phyloP scores from a whole-genome alignment of 2,329 filamentous ascomycete genomes.

The Pseudogymnoascus sp. region DNA sequence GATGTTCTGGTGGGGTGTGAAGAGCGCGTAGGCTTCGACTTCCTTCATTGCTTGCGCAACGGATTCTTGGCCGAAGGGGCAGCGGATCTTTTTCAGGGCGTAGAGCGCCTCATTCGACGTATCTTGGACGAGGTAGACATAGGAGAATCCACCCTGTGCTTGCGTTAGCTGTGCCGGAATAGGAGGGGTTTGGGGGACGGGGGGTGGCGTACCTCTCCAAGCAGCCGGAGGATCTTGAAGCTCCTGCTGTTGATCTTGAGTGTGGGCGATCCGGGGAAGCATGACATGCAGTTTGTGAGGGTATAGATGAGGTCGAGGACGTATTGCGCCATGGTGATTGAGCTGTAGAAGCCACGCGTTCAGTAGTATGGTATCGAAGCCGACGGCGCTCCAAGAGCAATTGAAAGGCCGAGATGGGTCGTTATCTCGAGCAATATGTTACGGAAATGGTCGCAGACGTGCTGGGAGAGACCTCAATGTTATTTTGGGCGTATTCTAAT shows the following conservation, averaged over 20 bases:
- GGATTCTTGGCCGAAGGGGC: constrained; percentile 93
- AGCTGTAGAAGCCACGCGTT: constrained; percentile 10
- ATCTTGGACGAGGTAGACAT: constrained; percentile 97
- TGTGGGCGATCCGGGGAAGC: constrained; percentile 88
- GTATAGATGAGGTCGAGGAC: constrained; percentile 85
- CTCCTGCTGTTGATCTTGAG: constrained; percentile 90
- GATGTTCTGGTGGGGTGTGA: constrained; percentile 74
- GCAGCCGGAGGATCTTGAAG: constrained; percentile 89
- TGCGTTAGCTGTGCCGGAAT: constrained; percentile 12
- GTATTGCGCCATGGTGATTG: constrained; percentile 63
- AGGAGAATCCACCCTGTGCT: constrained; percentile 84
- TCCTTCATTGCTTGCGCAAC: constrained; percentile 92
- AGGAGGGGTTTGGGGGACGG: not conserved
- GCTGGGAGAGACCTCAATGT: not conserved
- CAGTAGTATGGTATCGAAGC: not conserved
- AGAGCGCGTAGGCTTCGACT: constrained; percentile 92
- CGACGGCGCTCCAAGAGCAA: constrained; percentile 19
- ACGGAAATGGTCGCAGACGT: not conserved
- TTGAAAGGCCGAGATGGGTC: not conserved
- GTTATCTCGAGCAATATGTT: not conserved
- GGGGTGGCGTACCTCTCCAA: constrained; percentile 68
- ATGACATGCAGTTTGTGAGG: constrained; percentile 89
- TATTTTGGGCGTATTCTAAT: not conserved
- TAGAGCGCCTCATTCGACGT: constrained; percentile 75
- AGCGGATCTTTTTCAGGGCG: constrained; percentile 97